A percentile compares a stretch with the other conserved stretches of the same genome.
Conservation (phyloP, 192 early-diverging fungal species). For the Linnemannia elongata region DNA sequence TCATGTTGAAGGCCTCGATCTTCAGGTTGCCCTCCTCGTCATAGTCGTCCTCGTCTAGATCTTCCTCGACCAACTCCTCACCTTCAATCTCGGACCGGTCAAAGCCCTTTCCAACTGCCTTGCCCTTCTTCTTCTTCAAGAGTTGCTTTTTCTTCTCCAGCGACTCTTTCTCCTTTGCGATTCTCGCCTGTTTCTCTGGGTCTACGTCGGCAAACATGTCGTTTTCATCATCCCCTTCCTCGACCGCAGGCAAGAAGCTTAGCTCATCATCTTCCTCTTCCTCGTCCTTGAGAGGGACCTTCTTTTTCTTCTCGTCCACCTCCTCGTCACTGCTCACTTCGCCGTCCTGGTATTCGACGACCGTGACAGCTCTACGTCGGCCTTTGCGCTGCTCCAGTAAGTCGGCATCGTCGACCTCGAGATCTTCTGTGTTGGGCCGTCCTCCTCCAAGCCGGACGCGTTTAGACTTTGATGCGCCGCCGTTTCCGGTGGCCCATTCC, state of each 20-base stretch:
- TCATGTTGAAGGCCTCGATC: conserved; percentile 84
- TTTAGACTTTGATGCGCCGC: conserved; percentile 17
- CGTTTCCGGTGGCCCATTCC: conserved; percentile 11
- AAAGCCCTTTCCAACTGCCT: not conserved
- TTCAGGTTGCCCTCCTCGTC: conserved; percentile 73
- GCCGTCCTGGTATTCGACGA: conserved; percentile 61
- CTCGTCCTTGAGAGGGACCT: conserved; percentile 36
- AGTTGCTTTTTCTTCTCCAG: conserved; percentile 42
- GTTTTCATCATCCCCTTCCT: conserved; percentile 56
- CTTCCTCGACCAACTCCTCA: conserved; percentile 64
- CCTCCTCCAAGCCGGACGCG: conserved; percentile 52
- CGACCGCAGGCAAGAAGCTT: conserved; percentile 37
- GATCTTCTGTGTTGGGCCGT: not conserved
- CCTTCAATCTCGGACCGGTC: conserved; percentile 64
- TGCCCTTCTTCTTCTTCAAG: conserved; percentile 26
- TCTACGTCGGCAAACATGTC: conserved; percentile 72
- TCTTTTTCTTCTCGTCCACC: conserved; percentile 37
- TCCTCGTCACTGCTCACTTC: conserved; percentile 56
- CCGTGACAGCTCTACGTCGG: conserved; percentile 63
- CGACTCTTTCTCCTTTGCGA: not conserved
- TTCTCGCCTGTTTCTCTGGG: conserved; percentile 25
- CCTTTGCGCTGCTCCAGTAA: conserved; percentile 62
- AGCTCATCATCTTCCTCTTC: conserved; percentile 18
- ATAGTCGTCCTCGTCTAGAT: conserved; percentile 62
- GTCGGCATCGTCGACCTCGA: conserved; percentile 62